phyloP scores from a whole-genome alignment of 306 rosid genomes.

The Pyrus communis region DNA sequence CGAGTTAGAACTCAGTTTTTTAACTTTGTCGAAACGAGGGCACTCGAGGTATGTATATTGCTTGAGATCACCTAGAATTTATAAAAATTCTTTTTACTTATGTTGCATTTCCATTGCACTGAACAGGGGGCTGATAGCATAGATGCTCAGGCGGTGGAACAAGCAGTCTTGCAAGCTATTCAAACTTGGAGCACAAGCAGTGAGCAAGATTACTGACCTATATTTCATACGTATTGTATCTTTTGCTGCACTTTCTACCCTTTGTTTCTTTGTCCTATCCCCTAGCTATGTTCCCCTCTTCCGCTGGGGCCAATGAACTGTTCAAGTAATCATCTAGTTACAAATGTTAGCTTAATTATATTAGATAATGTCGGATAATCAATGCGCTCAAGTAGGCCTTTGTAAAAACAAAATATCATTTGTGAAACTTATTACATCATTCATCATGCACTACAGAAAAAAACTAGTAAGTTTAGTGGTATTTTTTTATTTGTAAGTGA shows the following conservation, averaged over 20 bases:
- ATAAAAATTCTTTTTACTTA: not conserved
- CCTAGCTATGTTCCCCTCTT: not conserved
- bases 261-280: not conserved
- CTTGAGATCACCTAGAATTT: not conserved
- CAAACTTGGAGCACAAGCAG: constrained; percentile 34
- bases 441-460: not conserved
- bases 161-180: constrained; percentile 68
- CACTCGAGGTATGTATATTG: not conserved
- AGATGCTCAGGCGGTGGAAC: constrained; percentile 77
- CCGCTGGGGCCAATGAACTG: not conserved
- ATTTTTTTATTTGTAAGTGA: too few species aligned
- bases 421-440: not conserved
- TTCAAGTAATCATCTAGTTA: not conserved
- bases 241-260: not conserved
- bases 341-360: not conserved
- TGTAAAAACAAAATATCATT: not conserved
- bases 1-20: not conserved
- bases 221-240: not conserved
- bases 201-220: constrained; percentile 10
- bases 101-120: constrained; percentile 24
- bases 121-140: constrained; percentile 43
- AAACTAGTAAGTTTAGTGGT: too few species aligned
- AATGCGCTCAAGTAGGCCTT: not conserved
- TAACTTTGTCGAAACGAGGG: not conserved
- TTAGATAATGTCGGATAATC: not conserved